Base-by-base conservation (phyloP, 2,329 filamentous ascomycete genomes). In the Tolypocladium endophyticum region DNA sequence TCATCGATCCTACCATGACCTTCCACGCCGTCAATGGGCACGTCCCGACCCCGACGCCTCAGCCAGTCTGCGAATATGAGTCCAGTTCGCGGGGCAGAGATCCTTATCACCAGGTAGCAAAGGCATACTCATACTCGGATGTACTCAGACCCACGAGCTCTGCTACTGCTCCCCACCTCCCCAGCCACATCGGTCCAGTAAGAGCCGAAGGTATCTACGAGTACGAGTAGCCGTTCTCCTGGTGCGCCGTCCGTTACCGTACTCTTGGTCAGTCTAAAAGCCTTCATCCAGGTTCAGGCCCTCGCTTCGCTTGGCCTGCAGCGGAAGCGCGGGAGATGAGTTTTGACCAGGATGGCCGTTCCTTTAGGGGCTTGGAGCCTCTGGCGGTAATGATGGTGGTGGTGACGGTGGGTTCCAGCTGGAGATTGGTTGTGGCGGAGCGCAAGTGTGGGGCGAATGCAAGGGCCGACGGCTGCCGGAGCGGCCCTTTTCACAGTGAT, bases 261-360 rank as follows among this genome's bases (percentile, higher is more conserved):
- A n/a, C n/a, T n/a, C n/a, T 20, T 20, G 43, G 50, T 38, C 55
- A 18, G 30, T 58, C 59, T 61, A n/a, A n/a, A 58, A 59, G 60
- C 60, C 60, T 57, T 60, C 50, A 30, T 55, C 56, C 59, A 45
- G 55, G 55, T 3, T 18, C 47, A 50, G 25, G 35, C 55, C 23
- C 55, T 23, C 30, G 53, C 41, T 18, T 25, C 56, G 41, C 41
- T 57, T 57, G 41, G 56, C 28, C 41, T 58, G 33, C 60, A n/a
- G 33, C 55, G 57, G 52, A 57, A 59, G 52, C 43, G n/a, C 57
- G 57, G 45, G 47, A 61, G 59, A 58, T 58, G 59, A 58, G 41
- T 23, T 45, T 28, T 50, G 58, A 59, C 58, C 16, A 28, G 58
- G 58, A 53, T 35, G 47, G 28, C 28, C 3, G 28, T 33, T 18